These are phyloP conservation scores for Stentor coeruleus DNA, from an alignment of 73 alveolate species.

Conservation along the genomic window DNA sequence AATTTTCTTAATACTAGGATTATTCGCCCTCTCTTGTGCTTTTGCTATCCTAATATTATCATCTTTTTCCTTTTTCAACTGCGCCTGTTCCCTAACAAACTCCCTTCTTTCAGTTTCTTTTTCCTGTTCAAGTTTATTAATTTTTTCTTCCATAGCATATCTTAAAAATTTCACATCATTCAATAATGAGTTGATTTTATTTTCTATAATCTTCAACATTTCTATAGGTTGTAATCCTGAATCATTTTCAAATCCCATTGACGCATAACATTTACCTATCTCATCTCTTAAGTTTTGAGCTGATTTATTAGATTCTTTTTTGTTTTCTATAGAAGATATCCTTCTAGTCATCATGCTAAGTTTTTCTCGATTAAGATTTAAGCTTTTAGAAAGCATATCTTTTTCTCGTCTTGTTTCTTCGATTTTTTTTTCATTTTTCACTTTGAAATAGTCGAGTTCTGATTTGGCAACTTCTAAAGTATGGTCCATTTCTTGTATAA, in stretches of 20 bases:
- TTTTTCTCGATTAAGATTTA: not conserved
- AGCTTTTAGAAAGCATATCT: not conserved
- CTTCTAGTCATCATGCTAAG: not conserved
- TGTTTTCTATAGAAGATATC: not conserved
- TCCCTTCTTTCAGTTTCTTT: constrained; percentile 9
- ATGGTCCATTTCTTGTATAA: not conserved
- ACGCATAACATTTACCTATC: not conserved
- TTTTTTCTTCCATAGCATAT: not conserved
- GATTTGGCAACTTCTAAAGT: constrained; percentile 6
- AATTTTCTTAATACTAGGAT: not conserved
- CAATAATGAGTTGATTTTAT: not conserved
- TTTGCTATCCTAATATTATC: not conserved
- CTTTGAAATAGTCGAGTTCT: not conserved
- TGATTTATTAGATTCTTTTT: not conserved
- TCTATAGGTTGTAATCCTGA: not conserved
- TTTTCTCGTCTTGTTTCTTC: not conserved
- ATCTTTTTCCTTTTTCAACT: not conserved
- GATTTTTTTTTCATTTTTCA: not conserved
- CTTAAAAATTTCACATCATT: not conserved
- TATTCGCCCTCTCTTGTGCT: not conserved
- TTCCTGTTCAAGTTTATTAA: not conserved
- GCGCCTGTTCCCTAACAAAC: not conserved
- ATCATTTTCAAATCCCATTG: not conserved
- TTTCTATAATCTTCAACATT: constrained; percentile 15
- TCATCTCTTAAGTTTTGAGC: not conserved